phyloP scores from a whole-genome alignment of 495 filamentous ascomycete species.

The Neurospora sp. region DNA sequence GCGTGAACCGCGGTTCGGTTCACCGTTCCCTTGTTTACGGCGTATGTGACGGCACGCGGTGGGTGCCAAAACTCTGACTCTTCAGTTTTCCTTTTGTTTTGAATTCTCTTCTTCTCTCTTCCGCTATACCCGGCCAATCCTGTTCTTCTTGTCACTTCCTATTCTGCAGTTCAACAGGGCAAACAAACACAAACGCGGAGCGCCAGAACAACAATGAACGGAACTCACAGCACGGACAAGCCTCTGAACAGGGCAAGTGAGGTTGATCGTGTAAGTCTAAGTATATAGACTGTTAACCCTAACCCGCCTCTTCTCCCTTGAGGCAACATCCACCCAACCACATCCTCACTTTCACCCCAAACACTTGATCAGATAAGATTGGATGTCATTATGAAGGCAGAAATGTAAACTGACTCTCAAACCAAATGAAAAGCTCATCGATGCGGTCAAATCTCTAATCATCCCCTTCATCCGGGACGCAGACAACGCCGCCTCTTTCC shows the following conservation, averaged over 20 bases:
- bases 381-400: not conserved
- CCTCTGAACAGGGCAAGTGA: constrained; percentile 22
- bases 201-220: constrained; percentile 11
- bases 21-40: not conserved
- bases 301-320: not conserved
- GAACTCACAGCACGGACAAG: constrained; percentile 3
- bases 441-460: constrained; percentile 61
- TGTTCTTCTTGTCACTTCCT: not conserved
- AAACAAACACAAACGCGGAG: not conserved
- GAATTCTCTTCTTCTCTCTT: not conserved
- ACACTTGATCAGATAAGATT: not conserved
- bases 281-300: not conserved
- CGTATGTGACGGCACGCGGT: not conserved
- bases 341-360: not conserved
- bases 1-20: not conserved
- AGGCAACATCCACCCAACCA: not conserved
- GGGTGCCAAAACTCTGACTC: not conserved
- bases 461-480: constrained; percentile 70
- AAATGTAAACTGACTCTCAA: not conserved
- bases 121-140: not conserved
- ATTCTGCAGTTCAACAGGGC: not conserved
- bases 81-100: not conserved
- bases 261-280: constrained; percentile 37
- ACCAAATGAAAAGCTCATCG: constrained; percentile 46
- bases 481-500: constrained; percentile 49